Conservation (phyloP, 495 filamentous ascomycete genomes). For the Lepraria neglecta region DNA sequence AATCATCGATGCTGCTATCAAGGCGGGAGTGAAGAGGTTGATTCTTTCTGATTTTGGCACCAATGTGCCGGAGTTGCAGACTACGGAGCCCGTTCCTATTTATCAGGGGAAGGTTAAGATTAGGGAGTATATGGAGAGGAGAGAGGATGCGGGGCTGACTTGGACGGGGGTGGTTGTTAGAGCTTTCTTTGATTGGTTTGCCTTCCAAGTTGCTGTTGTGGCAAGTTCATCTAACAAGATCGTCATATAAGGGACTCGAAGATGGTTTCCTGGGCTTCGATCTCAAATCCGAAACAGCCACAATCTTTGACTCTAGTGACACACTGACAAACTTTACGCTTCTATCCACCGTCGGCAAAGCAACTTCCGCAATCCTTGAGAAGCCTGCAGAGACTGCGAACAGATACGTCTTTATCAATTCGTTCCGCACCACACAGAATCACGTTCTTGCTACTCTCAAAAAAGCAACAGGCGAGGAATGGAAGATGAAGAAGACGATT, state of each 20-base stretch:
- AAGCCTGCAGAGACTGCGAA: constrained; percentile 42
- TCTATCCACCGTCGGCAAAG: constrained; percentile 35
- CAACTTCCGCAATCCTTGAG: constrained; percentile 38
- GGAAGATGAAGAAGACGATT: constrained; percentile 35
- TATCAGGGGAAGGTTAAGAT: constrained; percentile 37
- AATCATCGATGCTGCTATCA: constrained; percentile 48
- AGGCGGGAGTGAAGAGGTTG: constrained; percentile 48
- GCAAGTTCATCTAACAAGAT: no score
- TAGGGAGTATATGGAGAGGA: constrained; percentile 42
- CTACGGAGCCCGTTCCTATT: constrained; percentile 35
- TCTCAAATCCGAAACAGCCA: constrained; percentile 37
- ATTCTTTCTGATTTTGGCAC: constrained; percentile 49
- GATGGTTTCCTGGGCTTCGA: constrained; percentile 44
- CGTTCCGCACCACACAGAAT: constrained; percentile 40
- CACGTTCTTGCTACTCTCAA: constrained; percentile 44
- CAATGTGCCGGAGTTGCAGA: constrained; percentile 31
- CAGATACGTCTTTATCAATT: constrained; percentile 42
- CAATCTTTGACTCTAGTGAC: constrained; percentile 42
- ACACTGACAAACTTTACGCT: constrained; percentile 38
- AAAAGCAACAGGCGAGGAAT: constrained; percentile 37
- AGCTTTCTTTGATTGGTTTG: constrained; percentile 47
- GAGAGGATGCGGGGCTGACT: constrained; percentile 36
- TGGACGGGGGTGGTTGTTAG: constrained; percentile 48
- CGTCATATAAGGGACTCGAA: constrained; percentile 30
- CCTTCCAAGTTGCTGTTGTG: constrained; percentile 18